Base-by-base conservation (phyloP, 768 basidiomycete genomes). In the Podaxis sp. region DNA sequence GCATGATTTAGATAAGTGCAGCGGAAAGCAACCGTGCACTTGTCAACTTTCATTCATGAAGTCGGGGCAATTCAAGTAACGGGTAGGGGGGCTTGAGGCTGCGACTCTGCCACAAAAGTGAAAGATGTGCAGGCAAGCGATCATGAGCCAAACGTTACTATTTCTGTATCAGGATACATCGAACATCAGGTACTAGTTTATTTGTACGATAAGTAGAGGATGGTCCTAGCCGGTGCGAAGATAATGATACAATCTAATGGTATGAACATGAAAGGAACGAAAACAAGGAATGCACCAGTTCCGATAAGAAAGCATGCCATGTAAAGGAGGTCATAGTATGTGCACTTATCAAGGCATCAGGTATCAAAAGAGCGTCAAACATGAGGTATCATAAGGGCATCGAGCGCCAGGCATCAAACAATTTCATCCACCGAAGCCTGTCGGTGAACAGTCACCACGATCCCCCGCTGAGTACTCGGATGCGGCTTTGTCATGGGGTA, bases 351-450 rank as follows among this genome's bases (percentile, higher is more conserved):
- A 50, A 50, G 4, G 49, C 5, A 8, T 2, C 49, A 25, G 19
- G 9, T 43, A 12, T 41, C 29, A 29, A 29, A 29, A 29, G 27
- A 3, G 4, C 0, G 17, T 41, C 17, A 12, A 41, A 2, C 13
- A 1, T 43, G 7, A 50, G 22, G 6, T 22, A 11, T 24, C 22
- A 27, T 0, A 24, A 22, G 2, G 24, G 49, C n/a, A 0, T 0
- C 4, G 5, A 55, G n/a, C 49, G 0, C 22, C 3, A 51, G 19
- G 24, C 15, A 29, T 66, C 63, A 68, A n/a, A 59, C 65, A 9
- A 69, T 59, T 17, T 64, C 52, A 54, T 71, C 70, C 40, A 65
- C 63, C 37, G 70, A 71, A 24, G 68, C 69, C 49, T 70, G 66
- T 54, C 66, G 65, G 52, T 69, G 67, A 46, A 70, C 59, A 19